Percentiles rank a stretch among this genome's conserved stretches.
These are phyloP conservation scores for Pleochaeta shiraiana DNA, from an alignment of 2,329 filamentous ascomycete species.

Conservation along the genomic window DNA sequence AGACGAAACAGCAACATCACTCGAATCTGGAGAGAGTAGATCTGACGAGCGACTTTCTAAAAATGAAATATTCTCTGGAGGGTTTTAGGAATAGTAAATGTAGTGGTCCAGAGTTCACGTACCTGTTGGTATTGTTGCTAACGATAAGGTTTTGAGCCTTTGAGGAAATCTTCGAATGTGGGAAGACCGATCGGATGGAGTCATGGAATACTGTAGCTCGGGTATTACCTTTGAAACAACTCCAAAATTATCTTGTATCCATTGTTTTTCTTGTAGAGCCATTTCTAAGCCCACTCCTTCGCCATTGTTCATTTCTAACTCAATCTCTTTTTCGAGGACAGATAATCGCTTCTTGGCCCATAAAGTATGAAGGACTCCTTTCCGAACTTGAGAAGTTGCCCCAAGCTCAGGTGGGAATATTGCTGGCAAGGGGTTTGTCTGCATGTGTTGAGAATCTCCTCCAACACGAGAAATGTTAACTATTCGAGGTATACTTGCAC, in stretches of 20 bases:
- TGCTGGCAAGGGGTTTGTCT: slow-evolving; percentile 62
- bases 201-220: slow-evolving; percentile 19
- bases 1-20: slow-evolving; percentile 39
- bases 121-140: slow-evolving; percentile 44
- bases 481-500: slow-evolving; percentile 45
- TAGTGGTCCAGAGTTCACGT: slow-evolving; percentile 11
- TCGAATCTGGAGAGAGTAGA: slow-evolving; percentile 35
- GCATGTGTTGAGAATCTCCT: slow-evolving; percentile 23
- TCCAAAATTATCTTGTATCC: slow-evolving; percentile 61
- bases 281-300: slow-evolving; percentile 73
- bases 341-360: slow-evolving; percentile 72
- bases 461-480: slow-evolving; percentile 37
- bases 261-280: slow-evolving; percentile 61
- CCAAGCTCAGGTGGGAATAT: slow-evolving; percentile 65
- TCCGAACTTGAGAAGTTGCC: slow-evolving; percentile 43
- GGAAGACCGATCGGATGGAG: slow-evolving; percentile 30
- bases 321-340: slow-evolving; percentile 57
- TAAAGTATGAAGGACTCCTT: slow-evolving; percentile 63
- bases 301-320: slow-evolving; percentile 48
- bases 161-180: slow-evolving; percentile 37
- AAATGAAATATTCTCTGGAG: not conserved
- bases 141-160: slow-evolving; percentile 56
- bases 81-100: not conserved
- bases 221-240: slow-evolving; percentile 11
- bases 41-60: slow-evolving; percentile 10